Percentiles rank a stretch among this genome's conserved stretches.
Conservation (phyloP, 345 rosid species). For the Rhodamnia rubescens region DNA sequence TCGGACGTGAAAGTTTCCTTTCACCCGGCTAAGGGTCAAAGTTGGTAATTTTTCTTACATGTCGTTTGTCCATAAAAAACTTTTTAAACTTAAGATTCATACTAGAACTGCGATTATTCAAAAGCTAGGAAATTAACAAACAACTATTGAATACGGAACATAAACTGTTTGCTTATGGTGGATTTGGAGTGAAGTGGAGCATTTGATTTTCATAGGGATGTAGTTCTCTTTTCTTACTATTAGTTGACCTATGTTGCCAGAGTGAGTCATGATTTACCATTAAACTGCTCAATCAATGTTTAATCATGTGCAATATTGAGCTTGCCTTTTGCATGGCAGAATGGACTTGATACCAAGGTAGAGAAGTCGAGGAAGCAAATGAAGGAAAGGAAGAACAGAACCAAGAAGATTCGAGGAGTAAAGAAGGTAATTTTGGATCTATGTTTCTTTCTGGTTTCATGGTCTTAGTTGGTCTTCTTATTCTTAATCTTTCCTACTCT, state of each 20-base stretch:
- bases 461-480: neutral
- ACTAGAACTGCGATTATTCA: too few relatives aligned
- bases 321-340: slow-evolving; percentile 10
- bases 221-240: neutral
- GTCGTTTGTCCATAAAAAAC: too few relatives aligned
- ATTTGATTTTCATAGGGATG: neutral
- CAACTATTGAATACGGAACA: neutral
- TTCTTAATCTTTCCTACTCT: neutral
- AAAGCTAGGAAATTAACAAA: too few relatives aligned
- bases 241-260: neutral
- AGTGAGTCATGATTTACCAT: neutral
- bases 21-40: too few relatives aligned
- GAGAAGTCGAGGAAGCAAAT: slow-evolving; percentile 44
- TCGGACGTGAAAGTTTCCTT: too few relatives aligned
- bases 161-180: neutral
- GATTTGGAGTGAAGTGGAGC: neutral
- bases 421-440: slow-evolving; percentile 24
- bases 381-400: slow-evolving; percentile 43
- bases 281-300: too few relatives aligned
- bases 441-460: neutral
- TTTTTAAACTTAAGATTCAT: too few relatives aligned
- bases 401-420: slow-evolving; percentile 47
- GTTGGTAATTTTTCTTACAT: too few relatives aligned
- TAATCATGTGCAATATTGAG: neutral
- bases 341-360: slow-evolving; percentile 33